Evolutionary conservation across 495 filamentous ascomycete genomes (phyloP), one percentile per base, ranked within the genome.

Genomic region (Talaromyces nanjingensis): DNA sequence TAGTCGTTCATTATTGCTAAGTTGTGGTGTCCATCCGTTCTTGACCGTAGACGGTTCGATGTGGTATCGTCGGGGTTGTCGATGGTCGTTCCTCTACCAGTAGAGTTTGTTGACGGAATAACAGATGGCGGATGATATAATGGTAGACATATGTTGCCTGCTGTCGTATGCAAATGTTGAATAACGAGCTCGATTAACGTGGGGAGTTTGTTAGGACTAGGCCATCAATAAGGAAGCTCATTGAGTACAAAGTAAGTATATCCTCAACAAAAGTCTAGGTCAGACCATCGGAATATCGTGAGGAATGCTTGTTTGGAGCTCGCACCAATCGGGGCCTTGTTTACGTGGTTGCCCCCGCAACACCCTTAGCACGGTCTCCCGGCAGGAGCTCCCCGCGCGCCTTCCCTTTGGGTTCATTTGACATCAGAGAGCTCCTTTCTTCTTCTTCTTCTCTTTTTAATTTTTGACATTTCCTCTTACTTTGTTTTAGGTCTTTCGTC

Each of bases 271-370:
- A 11, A 33, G 31, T 7, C 6, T 33, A 11, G 31, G 31, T 27
- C 27, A 5, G 27, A 33, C 3, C 31, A 33, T 33, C 31, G 31
- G 9, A 33, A 42, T 14, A 45, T 20, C n/a, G 16, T 49, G 45
- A 8, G 4, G 42, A 47, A 47, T 47, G 42, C 12, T 58, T 58
- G 27, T 58, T 58, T 58, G 12, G 12, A n/a, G 55, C 11, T 18
- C 29, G 27, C 25, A 31, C 55, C 31, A 58, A 58, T 58, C 18
- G 25, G 55, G 55, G 8, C 5, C 24, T n/a, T 57, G 56, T 33
- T 59, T 12, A 37, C 16, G 16, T 22, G n/a, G 56, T 59, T 59
- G 56, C 56, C 56, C 27, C 29, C 27, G 56, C 56, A 59, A 59
- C 56, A 37, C 14, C 14, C 53, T 20, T 16, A 56, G 53, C 25